Conservation (phyloP, 2,329 filamentous ascomycete species). For the Diplocarpon mali region DNA sequence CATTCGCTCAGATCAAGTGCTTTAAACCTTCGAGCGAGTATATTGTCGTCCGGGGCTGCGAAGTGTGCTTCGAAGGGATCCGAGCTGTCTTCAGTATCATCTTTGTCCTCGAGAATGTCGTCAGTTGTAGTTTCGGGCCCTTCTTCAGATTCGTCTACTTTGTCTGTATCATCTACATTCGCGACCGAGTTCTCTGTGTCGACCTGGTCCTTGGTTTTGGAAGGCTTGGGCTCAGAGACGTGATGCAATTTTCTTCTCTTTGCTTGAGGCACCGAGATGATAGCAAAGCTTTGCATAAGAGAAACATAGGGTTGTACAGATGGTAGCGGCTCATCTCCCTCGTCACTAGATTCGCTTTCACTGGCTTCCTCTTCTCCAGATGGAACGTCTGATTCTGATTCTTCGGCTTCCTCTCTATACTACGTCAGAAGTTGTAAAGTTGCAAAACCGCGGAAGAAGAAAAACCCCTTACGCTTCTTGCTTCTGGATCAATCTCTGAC, state of each 20-base stretch:
- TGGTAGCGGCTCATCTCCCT: slow-evolving; percentile 30
- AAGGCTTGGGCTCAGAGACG: slow-evolving; percentile 9
- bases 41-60: slow-evolving; percentile 50
- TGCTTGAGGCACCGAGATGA: slow-evolving; percentile 34
- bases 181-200: slow-evolving; percentile 2
- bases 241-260: slow-evolving; percentile 47
- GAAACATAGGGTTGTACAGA: slow-evolving; percentile 42
- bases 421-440: slow-evolving; percentile 1
- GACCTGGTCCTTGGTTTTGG: slow-evolving; percentile 10
- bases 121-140: slow-evolving; percentile 30
- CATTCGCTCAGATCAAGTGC: slow-evolving; percentile 41
- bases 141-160: slow-evolving; percentile 40
- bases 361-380: slow-evolving; percentile 28
- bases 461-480: slow-evolving; percentile 28
- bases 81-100: slow-evolving; percentile 38
- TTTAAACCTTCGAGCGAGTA: slow-evolving; percentile 43
- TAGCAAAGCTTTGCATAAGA: slow-evolving; percentile 45
- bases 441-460: not conserved
- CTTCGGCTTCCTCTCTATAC: slow-evolving; percentile 17
- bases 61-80: slow-evolving; percentile 82
- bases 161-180: slow-evolving; percentile 26
- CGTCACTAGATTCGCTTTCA: slow-evolving; percentile 37
- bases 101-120: slow-evolving; percentile 28
- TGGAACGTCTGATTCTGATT: slow-evolving; percentile 30
- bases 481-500: slow-evolving; percentile 34